A percentile compares a stretch with the other conserved stretches of the same genome.
These are phyloP conservation scores for Coemansia umbellata DNA, from an alignment of 192 early-diverging fungal species.

Conservation along the genomic window DNA sequence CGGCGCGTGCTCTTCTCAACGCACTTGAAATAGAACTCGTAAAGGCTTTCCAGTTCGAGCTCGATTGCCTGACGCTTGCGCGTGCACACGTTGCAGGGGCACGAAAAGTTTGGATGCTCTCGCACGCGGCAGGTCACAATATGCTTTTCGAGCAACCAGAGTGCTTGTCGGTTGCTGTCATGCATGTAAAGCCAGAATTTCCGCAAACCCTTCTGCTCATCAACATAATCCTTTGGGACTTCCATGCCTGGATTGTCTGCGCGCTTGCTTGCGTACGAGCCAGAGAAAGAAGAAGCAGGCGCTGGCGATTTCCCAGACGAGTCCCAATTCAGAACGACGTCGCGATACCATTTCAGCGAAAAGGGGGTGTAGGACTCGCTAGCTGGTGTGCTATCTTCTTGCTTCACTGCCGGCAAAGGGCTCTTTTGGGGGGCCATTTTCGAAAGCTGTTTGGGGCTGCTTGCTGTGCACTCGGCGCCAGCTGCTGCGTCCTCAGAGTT, in stretches of 20 bases:
- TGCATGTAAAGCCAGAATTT: slow-evolving; percentile 36
- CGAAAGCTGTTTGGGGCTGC: no score
- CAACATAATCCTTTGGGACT: slow-evolving; percentile 10
- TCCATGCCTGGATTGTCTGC: not conserved
- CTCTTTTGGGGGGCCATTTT: no score
- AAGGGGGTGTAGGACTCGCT: no score
- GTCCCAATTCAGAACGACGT: not conserved
- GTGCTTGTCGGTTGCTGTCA: slow-evolving; percentile 22
- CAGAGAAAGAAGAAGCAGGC: not conserved
- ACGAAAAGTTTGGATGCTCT: slow-evolving; percentile 48
- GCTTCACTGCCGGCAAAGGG: no score
- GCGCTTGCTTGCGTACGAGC: not conserved
- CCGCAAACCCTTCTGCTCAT: slow-evolving; percentile 35
- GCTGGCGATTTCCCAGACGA: not conserved
- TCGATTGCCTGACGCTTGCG: slow-evolving; percentile 48
- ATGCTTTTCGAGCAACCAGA: slow-evolving; percentile 38
- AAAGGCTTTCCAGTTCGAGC: slow-evolving; percentile 38
- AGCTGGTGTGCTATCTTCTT: no score
- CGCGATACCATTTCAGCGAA: not conserved
- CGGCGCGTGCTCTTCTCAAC: slow-evolving; percentile 30
- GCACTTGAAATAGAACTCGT: slow-evolving; percentile 40
- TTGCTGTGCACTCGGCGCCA: no score
- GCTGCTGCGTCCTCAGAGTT: no score
- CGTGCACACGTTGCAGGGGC: slow-evolving; percentile 44
- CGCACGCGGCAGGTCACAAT: slow-evolving; percentile 36